Conservation (phyloP, 106 monocot species). For the Dioscorea zingiberensis region DNA sequence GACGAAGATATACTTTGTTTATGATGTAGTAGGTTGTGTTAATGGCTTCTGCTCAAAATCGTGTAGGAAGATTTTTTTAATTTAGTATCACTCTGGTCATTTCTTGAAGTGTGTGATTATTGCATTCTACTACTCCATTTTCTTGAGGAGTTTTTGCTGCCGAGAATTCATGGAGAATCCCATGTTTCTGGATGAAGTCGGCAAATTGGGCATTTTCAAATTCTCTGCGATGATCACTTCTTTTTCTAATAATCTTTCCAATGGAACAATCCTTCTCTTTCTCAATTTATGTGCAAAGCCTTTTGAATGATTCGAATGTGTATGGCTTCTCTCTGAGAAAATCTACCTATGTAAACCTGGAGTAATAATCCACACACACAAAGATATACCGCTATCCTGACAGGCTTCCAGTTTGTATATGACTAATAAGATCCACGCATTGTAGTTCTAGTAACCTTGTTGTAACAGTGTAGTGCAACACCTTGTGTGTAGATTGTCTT, state of each 20-base stretch:
- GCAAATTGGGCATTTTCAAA: no score
- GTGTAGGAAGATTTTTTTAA: not conserved
- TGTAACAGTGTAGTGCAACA: not conserved
- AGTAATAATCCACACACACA: not conserved
- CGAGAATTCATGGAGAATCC: no score
- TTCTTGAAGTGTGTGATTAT: not conserved
- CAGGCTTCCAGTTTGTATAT: not conserved
- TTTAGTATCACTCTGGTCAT: not conserved
- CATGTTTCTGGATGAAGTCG: no score
- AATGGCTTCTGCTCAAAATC: not conserved
- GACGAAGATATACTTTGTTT: not conserved
- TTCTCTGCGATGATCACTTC: no score
- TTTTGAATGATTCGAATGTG: not conserved
- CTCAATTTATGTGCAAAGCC: no score
- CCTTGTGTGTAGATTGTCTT: not conserved
- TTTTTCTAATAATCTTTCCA: no score
- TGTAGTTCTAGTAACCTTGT: not conserved
- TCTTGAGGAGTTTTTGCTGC: not conserved
- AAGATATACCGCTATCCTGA: not conserved
- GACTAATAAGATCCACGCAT: not conserved
- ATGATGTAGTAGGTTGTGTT: not conserved
- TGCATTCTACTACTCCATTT: not conserved
- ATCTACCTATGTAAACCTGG: not conserved
- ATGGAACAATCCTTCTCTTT: no score
- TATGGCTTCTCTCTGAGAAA: not conserved